phyloP scores from a whole-genome alignment of 2,329 filamentous ascomycete genomes.

The Aspergillus quadricinctus region DNA sequence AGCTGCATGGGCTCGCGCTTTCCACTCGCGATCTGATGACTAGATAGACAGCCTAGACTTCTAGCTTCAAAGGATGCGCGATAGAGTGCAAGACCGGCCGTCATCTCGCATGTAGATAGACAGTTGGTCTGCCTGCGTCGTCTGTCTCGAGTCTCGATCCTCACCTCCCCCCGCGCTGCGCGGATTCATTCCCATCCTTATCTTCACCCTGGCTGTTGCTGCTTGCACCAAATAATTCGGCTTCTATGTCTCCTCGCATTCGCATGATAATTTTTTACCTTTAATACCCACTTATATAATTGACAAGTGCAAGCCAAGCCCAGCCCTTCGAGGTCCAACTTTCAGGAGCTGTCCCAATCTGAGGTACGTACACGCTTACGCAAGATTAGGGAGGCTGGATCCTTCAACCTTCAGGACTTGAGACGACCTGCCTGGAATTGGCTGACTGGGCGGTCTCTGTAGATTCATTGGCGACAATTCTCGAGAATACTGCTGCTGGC shows the following conservation, averaged over 20 bases:
- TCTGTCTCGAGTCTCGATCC: neutral
- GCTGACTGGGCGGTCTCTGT: neutral
- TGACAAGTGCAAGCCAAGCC: neutral
- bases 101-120: neutral
- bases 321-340: neutral
- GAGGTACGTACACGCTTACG: neutral
- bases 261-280: neutral
- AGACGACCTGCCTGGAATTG: neutral
- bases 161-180: neutral
- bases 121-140: neutral
- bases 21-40: neutral
- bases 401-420: too few relatives aligned
- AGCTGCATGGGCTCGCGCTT: neutral
- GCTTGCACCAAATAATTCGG: neutral
- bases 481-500: constrained; percentile 1
- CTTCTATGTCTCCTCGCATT: neutral
- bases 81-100: neutral
- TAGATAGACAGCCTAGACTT: neutral
- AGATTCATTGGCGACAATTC: neutral
- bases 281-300: neutral
- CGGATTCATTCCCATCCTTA: neutral
- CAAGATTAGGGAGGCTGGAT: neutral
- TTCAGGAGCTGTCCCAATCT: neutral
- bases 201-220: neutral
- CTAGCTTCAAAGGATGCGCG: neutral